Percentiles rank a stretch among this genome's conserved stretches.
Conservation (phyloP, 805 yeast species). For the Candida suzukii region DNA sequence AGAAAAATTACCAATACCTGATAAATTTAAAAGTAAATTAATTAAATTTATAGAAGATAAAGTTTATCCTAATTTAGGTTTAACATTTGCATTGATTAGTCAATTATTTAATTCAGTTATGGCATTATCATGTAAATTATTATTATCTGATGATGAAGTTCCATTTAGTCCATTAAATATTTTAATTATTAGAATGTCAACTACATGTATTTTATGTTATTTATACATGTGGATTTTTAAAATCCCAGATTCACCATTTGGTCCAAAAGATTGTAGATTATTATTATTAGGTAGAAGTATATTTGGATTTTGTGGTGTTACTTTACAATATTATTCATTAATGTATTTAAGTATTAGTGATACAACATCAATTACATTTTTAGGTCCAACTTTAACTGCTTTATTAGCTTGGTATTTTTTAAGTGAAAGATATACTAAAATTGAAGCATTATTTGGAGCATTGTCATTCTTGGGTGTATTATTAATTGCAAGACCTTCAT, state of each 20-base stretch:
- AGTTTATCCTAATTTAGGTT: conserved; percentile 41
- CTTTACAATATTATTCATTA: conserved; percentile 69
- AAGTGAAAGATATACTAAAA: conserved; percentile 55
- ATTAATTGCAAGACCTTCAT: conserved; percentile 74
- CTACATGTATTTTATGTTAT: conserved; percentile 58
- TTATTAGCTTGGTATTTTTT: conserved; percentile 62
- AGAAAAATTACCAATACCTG: no score
- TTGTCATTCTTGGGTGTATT: conserved; percentile 71
- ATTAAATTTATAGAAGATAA: background rate
- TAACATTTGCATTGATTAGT: conserved; percentile 48
- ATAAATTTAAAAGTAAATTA: background rate
- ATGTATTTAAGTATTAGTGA: conserved; percentile 72
- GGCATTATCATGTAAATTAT: conserved; percentile 69
- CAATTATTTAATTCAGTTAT: conserved; percentile 73
- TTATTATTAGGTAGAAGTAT: conserved; percentile 56
- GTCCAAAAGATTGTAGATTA: conserved; percentile 51
- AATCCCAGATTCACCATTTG: conserved; percentile 60
- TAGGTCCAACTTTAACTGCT: conserved; percentile 73
- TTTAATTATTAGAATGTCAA: conserved; percentile 65
- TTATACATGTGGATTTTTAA: conserved; percentile 40
- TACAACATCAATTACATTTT: conserved; percentile 71
- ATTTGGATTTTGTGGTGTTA: conserved; percentile 76
- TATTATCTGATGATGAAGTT: conserved; percentile 55
- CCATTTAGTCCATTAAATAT: conserved; percentile 78
- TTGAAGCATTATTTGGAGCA: conserved; percentile 65